A percentile compares a stretch with the other conserved stretches of the same genome.
Evolutionary conservation across 2,329 filamentous ascomycete genomes (phyloP).

Genomic region (Cadophora sp.): DNA sequence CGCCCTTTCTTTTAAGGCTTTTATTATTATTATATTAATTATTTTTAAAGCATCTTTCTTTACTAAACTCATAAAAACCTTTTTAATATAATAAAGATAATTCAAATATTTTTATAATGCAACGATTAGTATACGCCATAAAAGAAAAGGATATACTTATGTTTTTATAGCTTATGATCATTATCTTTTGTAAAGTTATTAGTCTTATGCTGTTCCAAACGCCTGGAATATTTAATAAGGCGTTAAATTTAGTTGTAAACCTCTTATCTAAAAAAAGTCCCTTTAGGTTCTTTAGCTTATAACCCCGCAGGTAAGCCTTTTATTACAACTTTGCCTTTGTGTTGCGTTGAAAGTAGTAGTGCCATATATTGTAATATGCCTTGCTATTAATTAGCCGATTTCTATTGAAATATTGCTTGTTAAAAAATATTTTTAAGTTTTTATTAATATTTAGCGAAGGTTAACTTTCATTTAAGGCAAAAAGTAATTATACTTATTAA

Average conservation of each 20-base stretch:
- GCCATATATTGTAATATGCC: slow-evolving; percentile 4
- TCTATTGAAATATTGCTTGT: slow-evolving; percentile 8
- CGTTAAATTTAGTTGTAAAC: slow-evolving; percentile 27
- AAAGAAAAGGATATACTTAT: slow-evolving; percentile 15
- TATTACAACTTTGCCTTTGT: slow-evolving; percentile 2
- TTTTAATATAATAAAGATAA: slow-evolving; percentile 7
- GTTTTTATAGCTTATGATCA: slow-evolving; percentile 22
- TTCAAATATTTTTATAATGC: slow-evolving; percentile 13
- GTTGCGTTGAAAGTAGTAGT: slow-evolving; percentile 11
- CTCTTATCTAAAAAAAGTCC: slow-evolving; percentile 17
- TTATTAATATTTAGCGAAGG: not conserved
- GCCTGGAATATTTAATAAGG: slow-evolving; percentile 28
- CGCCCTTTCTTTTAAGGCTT: slow-evolving; percentile 45
- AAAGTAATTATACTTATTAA: not conserved
- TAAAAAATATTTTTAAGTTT: slow-evolving; percentile 3
- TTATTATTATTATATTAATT: slow-evolving; percentile 38
- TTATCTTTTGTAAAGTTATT: slow-evolving; percentile 27
- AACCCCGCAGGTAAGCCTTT: slow-evolving; percentile 13
- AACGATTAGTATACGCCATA: slow-evolving; percentile 12
- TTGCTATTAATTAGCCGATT: not conserved
- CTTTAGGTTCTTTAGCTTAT: slow-evolving; percentile 10
- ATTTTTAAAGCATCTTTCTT: not conserved
- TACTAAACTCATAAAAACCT: slow-evolving; percentile 2
- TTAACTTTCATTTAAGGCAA: slow-evolving; percentile 4
- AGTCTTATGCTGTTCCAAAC: slow-evolving; percentile 31